Base-by-base conservation (phyloP, 768 basidiomycete species). In the Suillus americanus region DNA sequence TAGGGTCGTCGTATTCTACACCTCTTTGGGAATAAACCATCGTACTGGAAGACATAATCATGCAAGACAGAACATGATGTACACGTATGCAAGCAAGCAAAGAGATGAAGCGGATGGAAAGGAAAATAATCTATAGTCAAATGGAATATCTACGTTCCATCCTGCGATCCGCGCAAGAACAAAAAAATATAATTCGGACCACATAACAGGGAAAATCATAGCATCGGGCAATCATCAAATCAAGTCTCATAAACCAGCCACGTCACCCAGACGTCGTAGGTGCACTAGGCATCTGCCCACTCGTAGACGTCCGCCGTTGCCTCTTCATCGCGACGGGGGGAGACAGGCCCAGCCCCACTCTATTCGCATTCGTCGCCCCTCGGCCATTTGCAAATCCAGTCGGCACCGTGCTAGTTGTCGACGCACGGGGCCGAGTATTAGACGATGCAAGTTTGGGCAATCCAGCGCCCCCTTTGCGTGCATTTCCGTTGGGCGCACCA, bases 391-490 rank as follows among this genome's bases (percentile, higher is more conserved):
- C 70, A 55, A 84, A 72, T 16, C 83, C 82, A 35, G 81, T 79
- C 37, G 86, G 79, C 55, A 85, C 70, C 16, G 85, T 83, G 70
- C 83, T 86, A 43, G 87, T 90, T 41, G 90, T 89, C 23, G 82
- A 80, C 6, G 90, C 87, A 60, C 91, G 84, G 30, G 92, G 91
- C 64, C 91, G 83, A 48, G 86, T 86, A 25, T 87, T 85, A 6
- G 89, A 89, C 16, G 89, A 86, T 1, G 92, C 91, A 50, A 94
- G 79, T 80, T 93, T 94, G 28, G 92, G 89, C 62, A 92, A 75
- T 28, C 84, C 77, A n/a, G 79, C 74, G 23, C 82, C 83, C 16
- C 77, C 77, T 78, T 92, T 92, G 67, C 91, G 87, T 50, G 89
- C 81, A 59, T 79, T 82, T 64, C 82, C 82, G 72, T 84, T 87